Conservation (phyloP, 768 basidiomycete species). For the Tulasnella sp. region DNA sequence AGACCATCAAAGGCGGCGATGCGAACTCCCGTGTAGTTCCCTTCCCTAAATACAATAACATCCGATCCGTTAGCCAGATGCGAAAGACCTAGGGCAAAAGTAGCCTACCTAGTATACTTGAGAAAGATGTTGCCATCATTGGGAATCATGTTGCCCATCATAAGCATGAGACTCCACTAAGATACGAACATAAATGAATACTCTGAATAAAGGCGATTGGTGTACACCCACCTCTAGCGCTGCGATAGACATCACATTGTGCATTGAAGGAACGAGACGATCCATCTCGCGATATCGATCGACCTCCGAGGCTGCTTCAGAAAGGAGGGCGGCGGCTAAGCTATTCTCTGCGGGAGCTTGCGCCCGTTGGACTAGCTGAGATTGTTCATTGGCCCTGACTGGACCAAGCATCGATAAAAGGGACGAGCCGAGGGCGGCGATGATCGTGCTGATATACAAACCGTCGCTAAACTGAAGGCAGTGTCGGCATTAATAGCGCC, state of each 20-base stretch:
- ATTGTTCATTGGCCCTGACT: constrained; percentile 65
- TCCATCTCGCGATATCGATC: constrained; percentile 93
- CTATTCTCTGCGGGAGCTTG: constrained; percentile 51
- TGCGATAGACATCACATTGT: constrained; percentile 87
- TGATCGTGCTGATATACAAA: constrained; percentile 77
- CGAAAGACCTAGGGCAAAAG: not conserved
- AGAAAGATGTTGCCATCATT: constrained; percentile 72
- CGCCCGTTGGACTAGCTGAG: constrained; percentile 63
- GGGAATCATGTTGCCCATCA: constrained; percentile 64
- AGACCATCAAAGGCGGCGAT: constrained; percentile 91
- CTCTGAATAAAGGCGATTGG: not conserved
- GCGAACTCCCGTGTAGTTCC: constrained; percentile 86
- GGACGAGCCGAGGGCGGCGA: constrained; percentile 71
- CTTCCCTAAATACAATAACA: constrained; percentile 61
- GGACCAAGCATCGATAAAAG: constrained; percentile 41
- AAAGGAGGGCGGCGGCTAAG: constrained; percentile 60
- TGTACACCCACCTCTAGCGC: constrained; percentile 62
- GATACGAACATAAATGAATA: constrained; percentile 18
- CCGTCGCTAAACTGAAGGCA: constrained; percentile 71
- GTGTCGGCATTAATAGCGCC: too few species aligned
- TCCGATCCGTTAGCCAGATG: constrained; percentile 12
- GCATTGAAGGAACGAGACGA: constrained; percentile 83
- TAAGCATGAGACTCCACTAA: constrained; percentile 73
- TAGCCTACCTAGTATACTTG: constrained; percentile 69
- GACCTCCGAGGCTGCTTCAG: constrained; percentile 68